Conservation (phyloP, 2,329 filamentous ascomycete genomes). For the Aspergillus sp. region DNA sequence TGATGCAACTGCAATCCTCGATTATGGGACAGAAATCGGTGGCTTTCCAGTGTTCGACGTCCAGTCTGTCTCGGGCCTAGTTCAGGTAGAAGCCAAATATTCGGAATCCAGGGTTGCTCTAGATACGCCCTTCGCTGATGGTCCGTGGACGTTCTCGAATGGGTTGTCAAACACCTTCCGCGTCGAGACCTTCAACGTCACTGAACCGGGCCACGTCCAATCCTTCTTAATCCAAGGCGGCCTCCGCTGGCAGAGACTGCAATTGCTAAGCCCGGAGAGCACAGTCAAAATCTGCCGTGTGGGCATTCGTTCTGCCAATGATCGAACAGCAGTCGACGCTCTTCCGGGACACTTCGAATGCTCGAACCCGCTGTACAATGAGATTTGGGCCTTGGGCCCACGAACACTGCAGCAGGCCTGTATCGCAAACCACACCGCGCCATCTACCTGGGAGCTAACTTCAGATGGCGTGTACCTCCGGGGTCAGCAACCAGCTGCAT, state of each 20-base stretch:
- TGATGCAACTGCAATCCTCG: constrained; percentile 6
- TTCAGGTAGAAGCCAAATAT: constrained; percentile 14
- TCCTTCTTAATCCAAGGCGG: constrained; percentile 13
- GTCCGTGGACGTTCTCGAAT: constrained; percentile 11
- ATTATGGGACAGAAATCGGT: constrained; percentile 12
- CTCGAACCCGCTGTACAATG: constrained; percentile 10
- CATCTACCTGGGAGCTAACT: constrained; percentile 11
- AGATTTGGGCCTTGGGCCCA: constrained; percentile 12
- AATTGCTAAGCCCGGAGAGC: neutral
- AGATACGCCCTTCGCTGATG: constrained; percentile 8
- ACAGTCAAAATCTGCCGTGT: constrained; percentile 1
- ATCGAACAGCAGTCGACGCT: constrained; percentile 1
- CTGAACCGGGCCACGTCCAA: constrained; percentile 3
- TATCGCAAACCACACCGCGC: constrained; percentile 6
- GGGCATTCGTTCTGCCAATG: neutral
- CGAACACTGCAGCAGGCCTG: constrained; percentile 11
- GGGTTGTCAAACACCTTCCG: constrained; percentile 9
- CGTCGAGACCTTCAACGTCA: constrained; percentile 14
- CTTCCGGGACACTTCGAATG: constrained; percentile 7
- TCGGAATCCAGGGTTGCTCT: constrained; percentile 9
- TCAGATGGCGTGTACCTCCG: constrained; percentile 5
- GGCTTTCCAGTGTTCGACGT: constrained; percentile 12
- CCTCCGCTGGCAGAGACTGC: constrained; percentile 9
- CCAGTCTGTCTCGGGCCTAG: constrained; percentile 4
- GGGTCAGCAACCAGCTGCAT: constrained; percentile 10